Base-by-base conservation (phyloP, 768 basidiomycete species). In the Termitomyces sp. region DNA sequence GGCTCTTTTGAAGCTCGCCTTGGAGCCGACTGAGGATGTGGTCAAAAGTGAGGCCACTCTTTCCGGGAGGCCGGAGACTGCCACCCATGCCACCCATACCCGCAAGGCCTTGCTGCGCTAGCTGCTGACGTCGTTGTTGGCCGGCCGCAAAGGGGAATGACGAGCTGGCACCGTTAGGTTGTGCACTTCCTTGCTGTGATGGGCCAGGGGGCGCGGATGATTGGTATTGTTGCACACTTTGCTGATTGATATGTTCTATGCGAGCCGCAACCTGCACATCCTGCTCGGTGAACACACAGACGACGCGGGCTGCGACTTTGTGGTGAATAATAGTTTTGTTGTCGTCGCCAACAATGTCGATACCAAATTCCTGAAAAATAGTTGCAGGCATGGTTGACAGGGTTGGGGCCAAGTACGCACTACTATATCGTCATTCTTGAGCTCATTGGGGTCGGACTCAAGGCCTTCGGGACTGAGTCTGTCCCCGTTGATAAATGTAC, bases 291-390 rank as follows among this genome's bases (percentile, higher is more conserved):
- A 96, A 87, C 5, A 98, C 84, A 65, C 95, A 94, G 54, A 92
- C 82, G 36, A 94, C 94, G 30, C 92, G 90, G 4, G 96, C 94
- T 10, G 97, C 94, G 54, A 98, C 97, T 72, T 99, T 98, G 76
- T 98, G 95, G 73, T 99, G 97, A 50, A 98, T 87, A 57, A 98
- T 94, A 2, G 92, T 95, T 73, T 92, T 92, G 79, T 95, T 97
- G 77, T 99, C 97, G 67, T 99, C 97, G 61, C 92, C 91, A 54
- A 97, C 92, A 61, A 99, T 99, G 75, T 98, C 97, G 66, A 98
- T 99, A 56, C 97, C 97, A 70, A 97, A 98, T 87, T 98, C 95
- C 94, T 96, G 45, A 22, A 38, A 57, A 30, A 40, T 51, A 32
- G 53, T 60, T 55, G 32, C 40, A 30, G 33, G 33, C 55, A 32